Conservation (phyloP, 1,284 basidiomycete genomes). For the Ustilago shanxiensis region DNA sequence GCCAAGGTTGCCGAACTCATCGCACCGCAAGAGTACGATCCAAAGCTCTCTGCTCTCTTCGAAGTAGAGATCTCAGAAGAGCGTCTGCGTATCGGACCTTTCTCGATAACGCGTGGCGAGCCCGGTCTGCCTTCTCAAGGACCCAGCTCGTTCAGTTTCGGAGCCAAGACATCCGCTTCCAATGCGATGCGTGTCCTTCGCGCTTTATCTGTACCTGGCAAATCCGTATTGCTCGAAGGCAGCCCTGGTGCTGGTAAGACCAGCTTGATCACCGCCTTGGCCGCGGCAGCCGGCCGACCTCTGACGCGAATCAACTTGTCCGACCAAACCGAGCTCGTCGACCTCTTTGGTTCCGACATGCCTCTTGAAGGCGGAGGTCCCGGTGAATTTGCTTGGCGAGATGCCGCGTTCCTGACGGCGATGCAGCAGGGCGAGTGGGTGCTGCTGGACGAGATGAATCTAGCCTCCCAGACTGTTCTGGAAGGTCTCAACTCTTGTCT, state of each 20-base stretch:
- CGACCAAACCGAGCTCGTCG: constrained; percentile 96
- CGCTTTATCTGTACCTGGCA: constrained; percentile 84
- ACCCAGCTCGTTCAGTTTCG: constrained; percentile 78
- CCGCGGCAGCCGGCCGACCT: constrained; percentile 81
- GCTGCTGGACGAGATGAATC: constrained; percentile 97
- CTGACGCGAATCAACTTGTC: constrained; percentile 98
- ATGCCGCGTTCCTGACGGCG: constrained; percentile 93
- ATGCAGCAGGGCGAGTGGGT: constrained; percentile 85
- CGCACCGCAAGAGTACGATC: constrained; percentile 40
- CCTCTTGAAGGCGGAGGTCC: constrained; percentile 91
- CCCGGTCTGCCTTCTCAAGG: constrained; percentile 57
- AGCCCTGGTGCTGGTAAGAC: constrained; percentile 99
- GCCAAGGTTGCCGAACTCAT: constrained; percentile 71
- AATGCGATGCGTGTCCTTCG: constrained; percentile 92
- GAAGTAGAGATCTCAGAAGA: constrained; percentile 60
- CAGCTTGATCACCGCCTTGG: constrained; percentile 88
- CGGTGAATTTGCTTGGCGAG: constrained; percentile 96
- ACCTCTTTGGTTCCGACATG: constrained; percentile 95
- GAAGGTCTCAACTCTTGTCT: constrained; percentile 97
- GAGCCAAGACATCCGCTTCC: constrained; percentile 87
- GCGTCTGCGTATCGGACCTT: constrained; percentile 80
- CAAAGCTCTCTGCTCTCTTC: constrained; percentile 71
- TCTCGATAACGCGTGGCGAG: constrained; percentile 78
- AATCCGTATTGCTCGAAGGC: constrained; percentile 95
- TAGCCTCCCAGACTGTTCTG: constrained; percentile 89